Base-by-base conservation (phyloP, 495 filamentous ascomycete genomes). In the Podospora tetraspora region DNA sequence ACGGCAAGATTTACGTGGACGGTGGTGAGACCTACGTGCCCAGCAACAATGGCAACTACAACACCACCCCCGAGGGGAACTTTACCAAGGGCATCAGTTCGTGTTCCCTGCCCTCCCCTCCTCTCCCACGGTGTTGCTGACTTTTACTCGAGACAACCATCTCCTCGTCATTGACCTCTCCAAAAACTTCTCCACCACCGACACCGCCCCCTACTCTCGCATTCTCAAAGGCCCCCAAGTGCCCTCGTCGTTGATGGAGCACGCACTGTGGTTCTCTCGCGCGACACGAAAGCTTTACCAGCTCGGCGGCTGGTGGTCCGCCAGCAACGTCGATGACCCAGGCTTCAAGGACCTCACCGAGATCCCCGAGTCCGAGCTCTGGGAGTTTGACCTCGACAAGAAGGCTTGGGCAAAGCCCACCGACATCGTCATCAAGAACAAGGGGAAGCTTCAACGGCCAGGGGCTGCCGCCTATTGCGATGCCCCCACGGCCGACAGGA, bases 1-100 rank as follows among this genome's bases (percentile, higher is more conserved):
- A 67, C n/a, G 69, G 69, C 59, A 70, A 70, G 64, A 67, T 70
- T 22, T 70, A 70, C 57, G 67, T 70, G 22, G 69, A 70, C 32
- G 69, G 69, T 23, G 69, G 69, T 3, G 62, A 70, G 37, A 70
- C 69, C 10, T 70, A 70, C 25, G 64, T 67, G 25, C 69, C 69
- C 5, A 59, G 32, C 16, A 52, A 29, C 32, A 66, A 62, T 61
- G 60, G 64, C n/a, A 58, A 43, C 22, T 70, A 67, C 60, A 60
- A 60, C 56, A 61, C 24, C 57, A 70, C 69, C 9, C 5, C 52
- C 9, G 43, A 43, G 3, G 60, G 64, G n/a, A 19, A 19, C 12
- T 67, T 16, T 22, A 29, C 32, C 22, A 63, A 67, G 56, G 69
- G 69, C 16, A 64, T 70, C 24, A 68, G 68, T 69, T 6, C 13